Conservation (phyloP, 306 rosid genomes). For the Cyclanthera cordifolia region DNA sequence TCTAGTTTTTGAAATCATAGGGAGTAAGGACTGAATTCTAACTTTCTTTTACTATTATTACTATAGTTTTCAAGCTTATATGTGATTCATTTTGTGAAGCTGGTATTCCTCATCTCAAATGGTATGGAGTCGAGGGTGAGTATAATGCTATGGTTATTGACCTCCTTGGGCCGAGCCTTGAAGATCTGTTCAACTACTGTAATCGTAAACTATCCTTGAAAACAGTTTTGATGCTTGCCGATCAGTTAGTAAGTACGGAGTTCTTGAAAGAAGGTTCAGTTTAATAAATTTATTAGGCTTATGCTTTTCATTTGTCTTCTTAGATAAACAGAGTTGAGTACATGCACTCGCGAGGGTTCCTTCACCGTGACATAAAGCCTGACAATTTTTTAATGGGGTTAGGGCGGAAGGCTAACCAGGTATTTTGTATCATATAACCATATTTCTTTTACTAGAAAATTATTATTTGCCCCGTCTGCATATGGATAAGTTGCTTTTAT, state of each 20-base stretch:
- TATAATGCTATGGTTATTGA: slow-evolving; percentile 93
- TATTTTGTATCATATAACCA: slow-evolving; percentile 17
- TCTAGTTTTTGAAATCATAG: too few relatives aligned
- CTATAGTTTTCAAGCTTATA: not conserved
- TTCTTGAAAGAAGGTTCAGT: slow-evolving; percentile 8
- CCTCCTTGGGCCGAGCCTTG: slow-evolving; percentile 96
- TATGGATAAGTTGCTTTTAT: too few relatives aligned
- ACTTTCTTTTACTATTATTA: too few relatives aligned
- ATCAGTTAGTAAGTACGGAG: slow-evolving; percentile 70
- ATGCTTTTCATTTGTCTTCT: slow-evolving; percentile 16
- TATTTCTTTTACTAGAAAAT: too few relatives aligned
- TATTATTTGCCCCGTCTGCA: too few relatives aligned
- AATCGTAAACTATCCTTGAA: slow-evolving; percentile 70
- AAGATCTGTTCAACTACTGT: slow-evolving; percentile 92
- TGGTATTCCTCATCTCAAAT: slow-evolving; percentile 87
- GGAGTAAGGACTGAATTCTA: too few relatives aligned
- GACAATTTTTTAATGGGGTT: slow-evolving; percentile 98
- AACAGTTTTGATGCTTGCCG: slow-evolving; percentile 96
- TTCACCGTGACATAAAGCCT: slow-evolving; percentile 98
- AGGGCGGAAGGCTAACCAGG: slow-evolving; percentile 99
- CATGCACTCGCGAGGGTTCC: slow-evolving; percentile 94
- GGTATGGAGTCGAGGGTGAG: slow-evolving; percentile 98
- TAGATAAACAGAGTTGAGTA: slow-evolving; percentile 95
- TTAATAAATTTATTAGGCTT: slow-evolving; percentile 15
- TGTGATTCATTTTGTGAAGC: slow-evolving; percentile 32